These are phyloP conservation scores for Coniferiporia sulphurascens DNA, from an alignment of 1,284 basidiomycete genomes.

Conservation along the genomic window DNA sequence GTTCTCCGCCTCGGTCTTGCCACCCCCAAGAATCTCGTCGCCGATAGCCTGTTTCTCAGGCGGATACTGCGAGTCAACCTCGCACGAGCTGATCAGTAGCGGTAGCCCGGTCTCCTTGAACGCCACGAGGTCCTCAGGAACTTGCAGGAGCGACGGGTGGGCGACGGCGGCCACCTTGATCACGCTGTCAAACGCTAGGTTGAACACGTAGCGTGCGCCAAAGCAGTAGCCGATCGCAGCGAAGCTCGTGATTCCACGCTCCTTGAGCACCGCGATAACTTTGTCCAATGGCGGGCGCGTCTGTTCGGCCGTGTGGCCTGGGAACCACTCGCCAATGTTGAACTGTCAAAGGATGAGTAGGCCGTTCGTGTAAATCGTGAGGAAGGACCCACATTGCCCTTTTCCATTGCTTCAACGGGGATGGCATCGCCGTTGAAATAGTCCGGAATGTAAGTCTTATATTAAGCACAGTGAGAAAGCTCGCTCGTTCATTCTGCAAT, in stretches of 20 bases:
- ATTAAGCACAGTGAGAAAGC: not conserved
- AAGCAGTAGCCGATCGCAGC: slow-evolving; percentile 69
- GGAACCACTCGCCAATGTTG: slow-evolving; percentile 46
- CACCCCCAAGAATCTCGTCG: slow-evolving; percentile 51
- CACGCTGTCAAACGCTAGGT: slow-evolving; percentile 59
- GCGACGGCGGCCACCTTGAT: slow-evolving; percentile 50
- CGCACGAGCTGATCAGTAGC: slow-evolving; percentile 61
- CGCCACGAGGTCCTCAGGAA: slow-evolving; percentile 61
- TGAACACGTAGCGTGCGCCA: slow-evolving; percentile 61
- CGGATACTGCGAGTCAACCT: slow-evolving; percentile 48
- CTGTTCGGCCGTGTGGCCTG: slow-evolving; percentile 38
- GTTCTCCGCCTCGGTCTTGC: slow-evolving; percentile 45
- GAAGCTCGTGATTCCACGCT: slow-evolving; percentile 50
- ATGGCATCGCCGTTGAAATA: slow-evolving; percentile 58
- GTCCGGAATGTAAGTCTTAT: slow-evolving; percentile 49
- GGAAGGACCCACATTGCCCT: slow-evolving; percentile 31
- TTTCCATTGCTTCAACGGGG: slow-evolving; percentile 32
- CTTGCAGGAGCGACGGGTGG: slow-evolving; percentile 66
- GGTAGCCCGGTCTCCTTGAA: slow-evolving; percentile 47
- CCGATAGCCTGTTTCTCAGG: slow-evolving; percentile 40
- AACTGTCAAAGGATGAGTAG: slow-evolving; percentile 25
- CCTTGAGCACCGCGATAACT: slow-evolving; percentile 52
- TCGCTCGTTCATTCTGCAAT: not conserved
- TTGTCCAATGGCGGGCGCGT: slow-evolving; percentile 54
- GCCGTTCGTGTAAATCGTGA: not conserved